Base-by-base conservation (phyloP, 257 asterid genomes). In the Eucommia ulmoides region DNA sequence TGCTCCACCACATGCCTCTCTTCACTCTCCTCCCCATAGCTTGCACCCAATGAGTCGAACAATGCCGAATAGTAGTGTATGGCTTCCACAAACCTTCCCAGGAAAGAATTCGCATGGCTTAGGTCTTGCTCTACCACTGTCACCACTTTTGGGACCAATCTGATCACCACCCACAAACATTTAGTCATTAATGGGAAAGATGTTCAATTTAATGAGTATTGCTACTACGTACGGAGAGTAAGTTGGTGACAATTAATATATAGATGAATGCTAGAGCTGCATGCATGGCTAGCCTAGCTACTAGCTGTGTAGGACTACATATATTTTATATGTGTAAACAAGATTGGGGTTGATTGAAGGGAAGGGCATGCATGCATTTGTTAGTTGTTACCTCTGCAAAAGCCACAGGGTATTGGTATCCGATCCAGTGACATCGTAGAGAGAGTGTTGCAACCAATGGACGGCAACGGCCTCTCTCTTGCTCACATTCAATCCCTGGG, bases 401-500 rank as follows among this genome's bases (percentile, higher is more conserved):
- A 91, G 81, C 78, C 74, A 68, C 6, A 91, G 92, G 1, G 98
- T 74, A 50, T 76, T 86, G 49, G 81, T 50, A 61, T 91, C 94
- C 1, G 96, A 82, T 25, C 93, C 98, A 12, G 94, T 82, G 59
- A 89, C 98, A 41, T 85, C 98, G 29, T 89, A 89, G 2, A 91
- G 83, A 9, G 93, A 91, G 70, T 91, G 98, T 74, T 91, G 98
- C 63, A 91, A 50, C 98, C 96, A 89, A 58, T 89, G 96, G 66
- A 89, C 94, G 0, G 98, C 98, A 41, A 89, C 84, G 19, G 98
- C 98, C 54, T 89, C 98, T 72, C 84, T 83, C 64, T 75, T 83
- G 51, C 78, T 60, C 20, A 82, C 72, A 19, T 77, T 85, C 63
- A 89, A 61, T 55, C 63, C 80, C 33, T 78, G 88, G 1, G 75